Conservation (phyloP, 306 rosid species). For the Lablab purpureus region DNA sequence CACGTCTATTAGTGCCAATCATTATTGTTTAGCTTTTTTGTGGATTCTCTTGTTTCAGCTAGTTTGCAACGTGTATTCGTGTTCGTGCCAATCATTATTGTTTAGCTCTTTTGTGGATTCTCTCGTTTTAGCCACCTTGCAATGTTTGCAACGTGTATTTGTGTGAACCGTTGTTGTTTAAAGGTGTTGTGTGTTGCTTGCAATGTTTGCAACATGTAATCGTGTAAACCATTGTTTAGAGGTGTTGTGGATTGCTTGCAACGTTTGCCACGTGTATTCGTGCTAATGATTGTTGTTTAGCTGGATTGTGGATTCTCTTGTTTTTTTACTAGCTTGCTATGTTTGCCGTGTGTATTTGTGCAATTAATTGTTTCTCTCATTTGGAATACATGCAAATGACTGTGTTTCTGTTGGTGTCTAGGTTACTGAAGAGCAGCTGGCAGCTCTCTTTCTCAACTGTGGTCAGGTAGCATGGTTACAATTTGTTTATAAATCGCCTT, state of each 20-base stretch:
- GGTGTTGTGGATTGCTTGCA: no score
- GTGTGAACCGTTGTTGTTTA: no score
- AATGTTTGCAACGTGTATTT: constrained; percentile 22
- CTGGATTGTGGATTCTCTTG: no score
- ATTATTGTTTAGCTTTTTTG: background rate
- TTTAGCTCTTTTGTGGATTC: constrained; percentile 29
- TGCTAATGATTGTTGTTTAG: no score
- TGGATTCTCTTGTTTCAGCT: no score
- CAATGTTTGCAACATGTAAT: background rate
- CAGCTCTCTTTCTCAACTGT: constrained; percentile 87
- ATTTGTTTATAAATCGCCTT: constrained; percentile 10
- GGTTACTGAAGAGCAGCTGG: constrained; percentile 99
- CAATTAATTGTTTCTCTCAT: background rate
- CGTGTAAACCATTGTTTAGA: no score
- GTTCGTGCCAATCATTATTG: constrained; percentile 22
- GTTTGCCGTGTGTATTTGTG: no score
- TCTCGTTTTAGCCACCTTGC: constrained; percentile 8
- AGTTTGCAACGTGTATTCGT: background rate
- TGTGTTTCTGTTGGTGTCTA: constrained; percentile 43
- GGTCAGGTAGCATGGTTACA: constrained; percentile 76
- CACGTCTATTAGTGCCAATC: constrained; percentile 16
- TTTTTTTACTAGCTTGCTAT: no score
- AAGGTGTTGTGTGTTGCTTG: constrained; percentile 36
- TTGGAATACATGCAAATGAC: constrained; percentile 22
- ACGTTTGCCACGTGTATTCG: no score